phyloP scores from a whole-genome alignment of 2,329 filamentous ascomycete genomes.

The Thielaviopsis punctulata region DNA sequence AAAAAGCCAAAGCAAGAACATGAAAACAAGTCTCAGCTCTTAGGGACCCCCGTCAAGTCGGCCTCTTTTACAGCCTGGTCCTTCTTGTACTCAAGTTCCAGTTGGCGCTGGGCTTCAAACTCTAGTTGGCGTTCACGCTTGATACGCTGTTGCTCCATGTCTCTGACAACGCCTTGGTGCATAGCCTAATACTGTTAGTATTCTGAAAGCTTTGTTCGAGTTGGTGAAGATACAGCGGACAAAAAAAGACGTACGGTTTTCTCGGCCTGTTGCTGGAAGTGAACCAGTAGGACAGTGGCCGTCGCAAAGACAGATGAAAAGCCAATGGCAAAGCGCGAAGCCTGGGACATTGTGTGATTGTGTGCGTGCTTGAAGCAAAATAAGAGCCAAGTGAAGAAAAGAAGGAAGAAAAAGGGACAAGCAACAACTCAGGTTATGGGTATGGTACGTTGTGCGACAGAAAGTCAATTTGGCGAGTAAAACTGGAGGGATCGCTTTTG shows the following conservation, averaged over 20 bases:
- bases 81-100: conserved; percentile 83
- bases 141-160: conserved; percentile 82
- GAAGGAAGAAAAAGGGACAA: neutral
- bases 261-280: conserved; percentile 74
- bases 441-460: neutral
- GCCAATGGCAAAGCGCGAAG: conserved; percentile 71
- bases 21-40: neutral
- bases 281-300: conserved; percentile 67
- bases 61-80: conserved; percentile 51
- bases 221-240: neutral
- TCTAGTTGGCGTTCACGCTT: conserved; percentile 85
- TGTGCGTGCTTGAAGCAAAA: too few relatives aligned
- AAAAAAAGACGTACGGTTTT: conserved; percentile 44
- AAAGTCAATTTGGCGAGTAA: neutral
- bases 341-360: conserved; percentile 54
- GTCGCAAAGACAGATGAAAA: conserved; percentile 61
- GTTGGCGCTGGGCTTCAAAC: conserved; percentile 73
- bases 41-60: conserved; percentile 7
- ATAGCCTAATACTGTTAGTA: conserved; percentile 48
- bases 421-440: too few relatives aligned
- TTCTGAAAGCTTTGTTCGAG: neutral
- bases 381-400: neutral
- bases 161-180: conserved; percentile 85
- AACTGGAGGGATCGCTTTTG: neutral
- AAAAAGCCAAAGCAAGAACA: neutral